Conservation (phyloP, 352 stramenopile genomes). For the Phytophthora hibernalis region DNA sequence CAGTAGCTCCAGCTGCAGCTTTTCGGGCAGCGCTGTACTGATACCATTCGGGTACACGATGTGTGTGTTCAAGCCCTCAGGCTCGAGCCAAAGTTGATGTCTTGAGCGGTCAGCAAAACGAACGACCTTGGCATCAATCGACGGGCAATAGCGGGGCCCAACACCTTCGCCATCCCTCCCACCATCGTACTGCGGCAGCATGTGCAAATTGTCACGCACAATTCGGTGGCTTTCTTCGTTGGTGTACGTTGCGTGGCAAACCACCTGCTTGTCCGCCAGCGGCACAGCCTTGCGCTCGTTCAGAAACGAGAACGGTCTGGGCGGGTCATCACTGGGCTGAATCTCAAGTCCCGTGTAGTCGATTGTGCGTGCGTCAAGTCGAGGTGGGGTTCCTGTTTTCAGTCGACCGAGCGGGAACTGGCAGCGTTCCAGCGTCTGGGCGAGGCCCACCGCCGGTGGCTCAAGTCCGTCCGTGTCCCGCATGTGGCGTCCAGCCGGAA, state of each 20-base stretch:
- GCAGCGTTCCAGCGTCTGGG: constrained; percentile 92
- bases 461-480: constrained; percentile 88
- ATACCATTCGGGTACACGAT: constrained; percentile 99
- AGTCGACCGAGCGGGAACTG: constrained; percentile 95
- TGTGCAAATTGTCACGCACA: constrained; percentile 93
- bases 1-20: constrained; percentile 96
- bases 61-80: constrained; percentile 96
- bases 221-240: constrained; percentile 97
- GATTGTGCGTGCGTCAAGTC: constrained; percentile 96
- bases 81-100: constrained; percentile 97
- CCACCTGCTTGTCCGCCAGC: constrained; percentile 82
- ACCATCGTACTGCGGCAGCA: constrained; percentile 94
- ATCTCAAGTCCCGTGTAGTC: constrained; percentile 92
- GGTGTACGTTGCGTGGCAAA: constrained; percentile 96
- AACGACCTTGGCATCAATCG: constrained; percentile 96
- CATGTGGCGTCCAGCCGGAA: constrained; percentile 95
- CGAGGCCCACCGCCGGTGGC: constrained; percentile 94
- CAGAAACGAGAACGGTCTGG: constrained; percentile 96
- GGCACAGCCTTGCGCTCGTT: constrained; percentile 75
- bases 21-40: constrained; percentile 89
- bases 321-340: constrained; percentile 94
- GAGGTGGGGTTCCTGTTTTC: constrained; percentile 97
- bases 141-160: constrained; percentile 95
- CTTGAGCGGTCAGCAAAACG: constrained; percentile 78
- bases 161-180: constrained; percentile 72